A percentile compares a stretch with the other conserved stretches of the same genome.
Evolutionary conservation across 1,284 basidiomycete genomes (phyloP).

Genomic region (Heterobasidion irregulare): DNA sequence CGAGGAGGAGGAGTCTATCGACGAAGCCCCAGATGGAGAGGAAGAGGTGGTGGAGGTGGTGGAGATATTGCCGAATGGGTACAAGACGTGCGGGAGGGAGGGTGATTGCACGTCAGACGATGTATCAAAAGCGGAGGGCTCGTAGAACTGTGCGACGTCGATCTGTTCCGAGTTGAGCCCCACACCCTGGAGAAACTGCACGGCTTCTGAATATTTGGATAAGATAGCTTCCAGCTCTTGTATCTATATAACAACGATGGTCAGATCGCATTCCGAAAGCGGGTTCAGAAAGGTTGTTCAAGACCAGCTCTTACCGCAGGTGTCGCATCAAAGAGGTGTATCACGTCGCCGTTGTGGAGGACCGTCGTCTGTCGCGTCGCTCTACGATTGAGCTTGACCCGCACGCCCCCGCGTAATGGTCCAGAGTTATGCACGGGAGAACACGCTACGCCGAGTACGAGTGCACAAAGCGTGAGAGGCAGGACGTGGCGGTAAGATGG

Average conservation of each 20-base stretch:
- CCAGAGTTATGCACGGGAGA: too few relatives aligned
- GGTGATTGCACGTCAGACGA: background rate
- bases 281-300: too few relatives aligned
- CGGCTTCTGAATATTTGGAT: conserved; percentile 29
- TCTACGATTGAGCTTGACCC: too few relatives aligned
- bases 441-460: too few relatives aligned
- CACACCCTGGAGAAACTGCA: conserved; percentile 25
- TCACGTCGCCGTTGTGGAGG: too few relatives aligned
- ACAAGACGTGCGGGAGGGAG: background rate
- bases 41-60: background rate
- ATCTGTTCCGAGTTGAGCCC: conserved; percentile 23
- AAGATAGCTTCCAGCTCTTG: conserved; percentile 22
- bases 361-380: too few relatives aligned
- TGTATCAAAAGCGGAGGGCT: conserved; percentile 4
- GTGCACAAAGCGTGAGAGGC: too few relatives aligned
- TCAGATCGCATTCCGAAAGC: background rate
- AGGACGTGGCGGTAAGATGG: too few relatives aligned
- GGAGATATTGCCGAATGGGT: background rate
- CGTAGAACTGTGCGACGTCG: conserved; percentile 9
- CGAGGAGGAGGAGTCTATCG: background rate
- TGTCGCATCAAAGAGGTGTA: too few relatives aligned
- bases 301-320: too few relatives aligned
- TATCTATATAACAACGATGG: conserved; percentile 12
- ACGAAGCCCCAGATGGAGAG: background rate
- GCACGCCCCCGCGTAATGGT: too few relatives aligned